These are phyloP conservation scores for Malus sylvestris DNA, from an alignment of 306 rosid species.

Conservation along the genomic window DNA sequence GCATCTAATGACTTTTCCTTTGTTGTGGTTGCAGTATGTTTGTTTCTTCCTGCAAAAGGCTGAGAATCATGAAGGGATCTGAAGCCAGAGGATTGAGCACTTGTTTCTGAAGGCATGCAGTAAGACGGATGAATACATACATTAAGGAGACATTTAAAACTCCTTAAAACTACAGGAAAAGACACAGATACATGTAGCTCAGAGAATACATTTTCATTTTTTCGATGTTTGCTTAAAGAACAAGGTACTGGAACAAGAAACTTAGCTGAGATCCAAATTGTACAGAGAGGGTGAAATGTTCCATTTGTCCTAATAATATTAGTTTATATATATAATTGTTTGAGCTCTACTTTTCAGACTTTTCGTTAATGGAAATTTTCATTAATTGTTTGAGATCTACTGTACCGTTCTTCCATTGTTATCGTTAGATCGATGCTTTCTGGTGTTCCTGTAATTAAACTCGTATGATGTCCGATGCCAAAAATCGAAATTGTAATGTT, in stretches of 20 bases:
- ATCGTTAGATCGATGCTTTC: neutral
- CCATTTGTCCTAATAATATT: constrained; percentile 3
- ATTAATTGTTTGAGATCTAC: neutral
- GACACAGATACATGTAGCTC: neutral
- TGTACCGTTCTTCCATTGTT: too few species aligned
- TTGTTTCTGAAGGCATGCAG: constrained; percentile 10
- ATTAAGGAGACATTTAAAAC: neutral
- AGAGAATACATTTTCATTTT: neutral
- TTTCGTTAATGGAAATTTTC: too few species aligned
- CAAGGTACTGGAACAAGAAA: neutral
- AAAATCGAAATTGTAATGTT: neutral
- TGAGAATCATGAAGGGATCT: constrained; percentile 56
- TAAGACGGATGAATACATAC: neutral
- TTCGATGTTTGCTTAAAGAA: neutral
- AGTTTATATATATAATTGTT: neutral
- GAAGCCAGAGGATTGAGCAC: constrained; percentile 56
- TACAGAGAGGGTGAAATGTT: constrained; percentile 25
- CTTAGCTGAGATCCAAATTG: constrained; percentile 16
- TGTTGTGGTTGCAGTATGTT: constrained; percentile 49
- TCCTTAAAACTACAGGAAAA: neutral
- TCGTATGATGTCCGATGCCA: neutral
- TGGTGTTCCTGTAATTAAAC: neutral
- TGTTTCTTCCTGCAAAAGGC: constrained; percentile 52
- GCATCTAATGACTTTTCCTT: constrained; percentile 3
- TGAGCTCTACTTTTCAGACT: neutral